Base-by-base conservation (phyloP, 192 early-diverging fungal genomes). In the Umbelopsis vinacea region DNA sequence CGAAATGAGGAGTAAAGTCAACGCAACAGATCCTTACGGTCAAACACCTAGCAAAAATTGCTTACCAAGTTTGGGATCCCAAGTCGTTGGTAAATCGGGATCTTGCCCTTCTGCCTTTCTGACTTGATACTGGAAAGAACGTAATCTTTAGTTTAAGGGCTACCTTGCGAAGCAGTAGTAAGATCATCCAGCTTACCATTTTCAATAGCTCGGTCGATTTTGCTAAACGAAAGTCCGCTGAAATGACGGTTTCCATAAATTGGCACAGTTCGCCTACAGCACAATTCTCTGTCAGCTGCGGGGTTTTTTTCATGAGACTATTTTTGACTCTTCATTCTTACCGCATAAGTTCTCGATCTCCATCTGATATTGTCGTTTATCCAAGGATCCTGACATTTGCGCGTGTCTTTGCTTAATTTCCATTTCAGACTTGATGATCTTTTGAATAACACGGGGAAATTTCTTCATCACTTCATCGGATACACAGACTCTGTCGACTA, bases 1-100 rank as follows among this genome's bases (percentile, higher is more conserved):
- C 0, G 14, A 24, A 29, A 22, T 46, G 14, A 23, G 23, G 5
- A 17, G 5, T 22, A 6, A 10, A 15, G 19, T 33, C 33, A 69
- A 57, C 5, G 12, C 29, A 21, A 23, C 43, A 26, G 21, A 21
- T 37, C 26, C 37, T 24, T 17, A 43, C 35, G 29, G 45, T 40
- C 19, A 29, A 67, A 37, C 23, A 38, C 6, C 7, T 33, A 38
- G 4, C 35, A 6, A 29, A 38, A 45, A 14, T 33, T 0, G 46
- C 37, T 73, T 76, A 76, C 78, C 78, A 33, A 74, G 50, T 52
- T 73, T 72, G 2, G 78, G 15, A 52, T 76, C 68, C 78, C 78
- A 80, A 2, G 74, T 52, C 19, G 69, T 66, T 29, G 72, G 76
- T 17, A 78, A 14, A 3, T 55, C 48, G 24, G 57, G 22, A 33